These are phyloP conservation scores for Pseudevernia furfuracea DNA, from an alignment of 495 filamentous ascomycete genomes.

Conservation along the genomic window DNA sequence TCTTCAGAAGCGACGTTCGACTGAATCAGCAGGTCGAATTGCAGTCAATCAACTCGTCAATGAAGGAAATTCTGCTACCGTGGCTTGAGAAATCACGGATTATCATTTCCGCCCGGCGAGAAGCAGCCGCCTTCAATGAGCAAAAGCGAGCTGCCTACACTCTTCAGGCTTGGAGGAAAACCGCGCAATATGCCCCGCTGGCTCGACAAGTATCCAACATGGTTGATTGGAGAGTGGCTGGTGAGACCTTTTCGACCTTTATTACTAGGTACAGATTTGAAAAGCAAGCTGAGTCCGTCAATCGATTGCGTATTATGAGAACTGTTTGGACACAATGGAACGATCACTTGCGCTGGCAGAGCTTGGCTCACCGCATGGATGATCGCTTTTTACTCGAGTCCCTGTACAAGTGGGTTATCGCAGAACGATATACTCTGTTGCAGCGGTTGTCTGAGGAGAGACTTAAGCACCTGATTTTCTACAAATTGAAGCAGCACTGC, in stretches of 20 bases:
- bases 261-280: conserved; percentile 40
- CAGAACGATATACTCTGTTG: conserved; percentile 47
- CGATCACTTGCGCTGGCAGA: conserved; percentile 51
- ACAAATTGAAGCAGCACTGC: conserved; percentile 34
- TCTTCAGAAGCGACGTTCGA: conserved; percentile 5
- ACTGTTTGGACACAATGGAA: conserved; percentile 62
- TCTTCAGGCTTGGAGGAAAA: conserved; percentile 37
- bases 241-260: conserved; percentile 47
- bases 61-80: conserved; percentile 11
- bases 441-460: conserved; percentile 45
- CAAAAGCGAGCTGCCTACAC: conserved; percentile 30
- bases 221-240: conserved; percentile 42
- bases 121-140: conserved; percentile 32
- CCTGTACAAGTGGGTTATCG: conserved; percentile 58
- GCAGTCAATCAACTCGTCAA: conserved; percentile 4
- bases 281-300: conserved; percentile 47
- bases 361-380: conserved; percentile 46
- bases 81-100: conserved; percentile 29
- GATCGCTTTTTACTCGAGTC: conserved; percentile 51
- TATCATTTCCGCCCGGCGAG: conserved; percentile 28
- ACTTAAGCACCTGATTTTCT: conserved; percentile 40
- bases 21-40: conserved; percentile 19
- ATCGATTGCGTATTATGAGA: conserved; percentile 46
- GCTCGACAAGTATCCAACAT: conserved; percentile 39
- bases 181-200: conserved; percentile 43